Percentiles rank a stretch among this genome's conserved stretches.
Evolutionary conservation across 2,329 filamentous ascomycete species (phyloP).

Genomic region (Stachybotrys chlorohalonatus): DNA sequence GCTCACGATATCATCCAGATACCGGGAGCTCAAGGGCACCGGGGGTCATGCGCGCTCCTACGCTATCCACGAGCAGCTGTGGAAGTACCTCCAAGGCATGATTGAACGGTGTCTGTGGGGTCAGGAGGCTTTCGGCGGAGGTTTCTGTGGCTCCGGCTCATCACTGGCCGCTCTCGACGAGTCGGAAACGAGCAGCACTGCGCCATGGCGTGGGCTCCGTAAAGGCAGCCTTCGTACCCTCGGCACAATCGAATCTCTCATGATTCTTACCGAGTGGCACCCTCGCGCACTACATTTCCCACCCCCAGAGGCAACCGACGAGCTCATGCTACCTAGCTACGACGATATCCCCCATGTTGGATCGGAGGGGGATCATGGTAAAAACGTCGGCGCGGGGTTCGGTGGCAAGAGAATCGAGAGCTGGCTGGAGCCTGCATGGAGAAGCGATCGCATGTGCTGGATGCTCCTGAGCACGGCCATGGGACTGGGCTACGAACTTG

Average conservation of each 20-base stretch:
- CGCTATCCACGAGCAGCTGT: slow-evolving; percentile 89
- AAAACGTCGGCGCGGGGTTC: slow-evolving; percentile 42
- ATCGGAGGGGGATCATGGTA: slow-evolving; percentile 19
- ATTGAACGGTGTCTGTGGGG: slow-evolving; percentile 93
- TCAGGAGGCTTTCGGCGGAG: slow-evolving; percentile 88
- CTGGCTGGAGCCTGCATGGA: slow-evolving; percentile 94
- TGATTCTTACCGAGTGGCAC: slow-evolving; percentile 96
- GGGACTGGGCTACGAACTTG: slow-evolving; percentile 84
- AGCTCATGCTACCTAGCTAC: slow-evolving; percentile 55
- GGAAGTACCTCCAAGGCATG: slow-evolving; percentile 90
- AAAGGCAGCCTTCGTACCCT: slow-evolving; percentile 79
- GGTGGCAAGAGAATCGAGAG: slow-evolving; percentile 83
- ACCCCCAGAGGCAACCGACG: slow-evolving; percentile 64
- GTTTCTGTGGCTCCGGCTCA: slow-evolving; percentile 64
- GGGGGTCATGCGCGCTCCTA: slow-evolving; percentile 77
- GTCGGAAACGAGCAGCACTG: slow-evolving; percentile 55
- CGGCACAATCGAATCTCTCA: slow-evolving; percentile 86
- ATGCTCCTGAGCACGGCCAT: slow-evolving; percentile 90
- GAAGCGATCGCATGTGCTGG: slow-evolving; percentile 94
- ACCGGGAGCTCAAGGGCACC: slow-evolving; percentile 69
- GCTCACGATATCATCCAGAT: slow-evolving; percentile 82
- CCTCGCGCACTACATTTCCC: slow-evolving; percentile 91
- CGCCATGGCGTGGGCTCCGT: slow-evolving; percentile 59
- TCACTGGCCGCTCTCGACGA: slow-evolving; percentile 41
- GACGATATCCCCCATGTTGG: slow-evolving; percentile 31